These are phyloP conservation scores for Megacollybia marginata DNA, from an alignment of 768 basidiomycete species.

Conservation along the genomic window DNA sequence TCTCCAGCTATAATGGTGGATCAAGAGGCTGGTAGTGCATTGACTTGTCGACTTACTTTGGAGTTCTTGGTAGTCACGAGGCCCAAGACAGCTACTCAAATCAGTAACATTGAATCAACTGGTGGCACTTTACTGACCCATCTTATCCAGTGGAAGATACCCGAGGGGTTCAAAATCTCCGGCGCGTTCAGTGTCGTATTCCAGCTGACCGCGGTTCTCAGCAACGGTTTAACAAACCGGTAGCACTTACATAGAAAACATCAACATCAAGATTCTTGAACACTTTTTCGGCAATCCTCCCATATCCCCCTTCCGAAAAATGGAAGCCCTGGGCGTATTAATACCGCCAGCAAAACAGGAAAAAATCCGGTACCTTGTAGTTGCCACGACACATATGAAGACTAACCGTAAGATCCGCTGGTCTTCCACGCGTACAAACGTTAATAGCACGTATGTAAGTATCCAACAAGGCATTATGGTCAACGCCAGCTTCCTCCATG, in stretches of 20 bases:
- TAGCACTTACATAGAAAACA: slow-evolving; percentile 34
- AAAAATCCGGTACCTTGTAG: slow-evolving; percentile 27
- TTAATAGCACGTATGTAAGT: slow-evolving; percentile 65
- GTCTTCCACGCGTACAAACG: slow-evolving; percentile 42
- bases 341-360: slow-evolving; percentile 11
- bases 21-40: background rate
- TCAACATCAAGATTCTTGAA: slow-evolving; percentile 57
- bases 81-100: slow-evolving; percentile 33
- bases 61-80: slow-evolving; percentile 41
- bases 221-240: background rate
- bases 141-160: slow-evolving; percentile 38
- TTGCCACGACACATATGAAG: slow-evolving; percentile 58
- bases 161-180: slow-evolving; percentile 54
- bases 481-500: slow-evolving; percentile 53
- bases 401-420: slow-evolving; percentile 45
- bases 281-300: slow-evolving; percentile 43
- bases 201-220: slow-evolving; percentile 32
- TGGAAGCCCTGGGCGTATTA: slow-evolving; percentile 26
- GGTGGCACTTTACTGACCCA: too few species aligned
- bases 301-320: slow-evolving; percentile 57
- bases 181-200: slow-evolving; percentile 59
- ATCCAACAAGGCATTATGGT: slow-evolving; percentile 58
- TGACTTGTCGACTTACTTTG: slow-evolving; percentile 21
- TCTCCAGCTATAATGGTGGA: slow-evolving; percentile 37
- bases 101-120: too few species aligned